These are phyloP conservation scores for Yarrowia sp. DNA, from an alignment of 805 yeast species.

Conservation along the genomic window DNA sequence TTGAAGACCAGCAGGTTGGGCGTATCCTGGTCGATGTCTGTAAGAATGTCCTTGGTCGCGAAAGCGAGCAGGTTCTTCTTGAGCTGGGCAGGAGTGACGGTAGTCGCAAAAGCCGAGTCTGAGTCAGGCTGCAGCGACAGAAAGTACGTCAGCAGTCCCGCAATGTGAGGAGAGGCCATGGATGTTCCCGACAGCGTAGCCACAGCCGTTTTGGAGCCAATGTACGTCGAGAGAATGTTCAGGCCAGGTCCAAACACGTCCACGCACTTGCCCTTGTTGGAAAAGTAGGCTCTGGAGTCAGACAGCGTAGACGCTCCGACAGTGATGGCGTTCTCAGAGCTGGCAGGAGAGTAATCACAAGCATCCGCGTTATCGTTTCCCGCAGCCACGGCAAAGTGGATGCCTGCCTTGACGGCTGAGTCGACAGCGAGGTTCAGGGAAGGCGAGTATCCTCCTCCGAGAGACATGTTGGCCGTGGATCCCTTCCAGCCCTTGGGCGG, in stretches of 20 bases:
- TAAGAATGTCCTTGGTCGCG: slow-evolving; percentile 49
- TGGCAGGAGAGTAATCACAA: slow-evolving; percentile 57
- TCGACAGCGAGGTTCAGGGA: slow-evolving; percentile 58
- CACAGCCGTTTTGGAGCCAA: slow-evolving; percentile 50
- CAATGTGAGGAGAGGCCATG: slow-evolving; percentile 63
- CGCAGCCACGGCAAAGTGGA: slow-evolving; percentile 62
- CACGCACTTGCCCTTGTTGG: slow-evolving; percentile 54
- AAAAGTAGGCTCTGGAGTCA: slow-evolving; percentile 51
- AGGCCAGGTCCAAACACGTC: slow-evolving; percentile 57
- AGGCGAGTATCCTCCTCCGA: slow-evolving; percentile 57
- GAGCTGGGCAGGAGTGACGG: slow-evolving; percentile 53
- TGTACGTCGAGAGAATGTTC: slow-evolving; percentile 55
- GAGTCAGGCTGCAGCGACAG: slow-evolving; percentile 54
- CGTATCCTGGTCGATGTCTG: slow-evolving; percentile 48
- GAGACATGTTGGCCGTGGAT: slow-evolving; percentile 60
- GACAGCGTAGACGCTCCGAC: slow-evolving; percentile 50
- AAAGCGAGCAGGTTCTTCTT: slow-evolving; percentile 51
- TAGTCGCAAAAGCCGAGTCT: slow-evolving; percentile 48
- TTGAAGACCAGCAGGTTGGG: slow-evolving; percentile 60
- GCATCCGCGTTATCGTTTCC: slow-evolving; percentile 63
- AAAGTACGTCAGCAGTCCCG: slow-evolving; percentile 56
- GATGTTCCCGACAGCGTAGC: slow-evolving; percentile 59
- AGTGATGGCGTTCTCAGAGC: slow-evolving; percentile 51
- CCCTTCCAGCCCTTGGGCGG: slow-evolving; percentile 52
- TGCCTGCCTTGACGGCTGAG: slow-evolving; percentile 55